Percentiles rank a stretch among this genome's conserved stretches.
These are phyloP conservation scores for Dillenia suffruticosa DNA, from an alignment of 164 flowering plant genomes.

Conservation along the genomic window DNA sequence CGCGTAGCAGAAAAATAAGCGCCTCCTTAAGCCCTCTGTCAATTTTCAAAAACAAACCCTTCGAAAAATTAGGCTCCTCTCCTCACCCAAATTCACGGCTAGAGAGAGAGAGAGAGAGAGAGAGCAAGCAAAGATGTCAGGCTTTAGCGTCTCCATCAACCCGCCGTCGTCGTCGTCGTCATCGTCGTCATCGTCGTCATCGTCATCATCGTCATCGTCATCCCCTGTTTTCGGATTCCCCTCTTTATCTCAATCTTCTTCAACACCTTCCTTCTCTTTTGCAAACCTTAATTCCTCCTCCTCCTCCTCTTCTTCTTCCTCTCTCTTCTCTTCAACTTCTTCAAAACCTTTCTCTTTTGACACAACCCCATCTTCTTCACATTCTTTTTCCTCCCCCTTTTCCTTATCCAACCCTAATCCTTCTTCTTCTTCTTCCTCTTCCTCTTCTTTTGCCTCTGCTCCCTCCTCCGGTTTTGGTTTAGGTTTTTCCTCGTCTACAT, in stretches of 20 bases:
- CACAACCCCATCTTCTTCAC: slow-evolving; percentile 5
- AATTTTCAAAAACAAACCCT: no score
- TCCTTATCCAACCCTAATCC: background rate
- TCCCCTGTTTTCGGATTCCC: background rate
- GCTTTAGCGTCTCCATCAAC: background rate
- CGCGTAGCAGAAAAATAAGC: no score
- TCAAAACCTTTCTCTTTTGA: slow-evolving; percentile 3
- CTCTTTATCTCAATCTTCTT: background rate
- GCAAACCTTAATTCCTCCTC: slow-evolving; percentile 3
- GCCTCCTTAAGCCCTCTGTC: no score
- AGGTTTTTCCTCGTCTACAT: background rate
- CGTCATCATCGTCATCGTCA: background rate
- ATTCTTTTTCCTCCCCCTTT: background rate
- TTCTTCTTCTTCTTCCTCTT: slow-evolving; percentile 5
- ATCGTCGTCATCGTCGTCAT: background rate
- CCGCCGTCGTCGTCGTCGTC: background rate
- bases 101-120: no score
- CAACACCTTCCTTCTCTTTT: background rate
- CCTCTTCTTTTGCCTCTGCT: background rate
- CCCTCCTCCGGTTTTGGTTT: slow-evolving; percentile 6
- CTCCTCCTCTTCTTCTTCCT: slow-evolving; percentile 13
- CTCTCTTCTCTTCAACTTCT: slow-evolving; percentile 4
- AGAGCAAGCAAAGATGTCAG: no score
- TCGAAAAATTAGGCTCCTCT: no score
- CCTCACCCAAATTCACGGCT: no score